Conservation (phyloP, 768 basidiomycete species). For the Cystofilobasidium macerans region DNA sequence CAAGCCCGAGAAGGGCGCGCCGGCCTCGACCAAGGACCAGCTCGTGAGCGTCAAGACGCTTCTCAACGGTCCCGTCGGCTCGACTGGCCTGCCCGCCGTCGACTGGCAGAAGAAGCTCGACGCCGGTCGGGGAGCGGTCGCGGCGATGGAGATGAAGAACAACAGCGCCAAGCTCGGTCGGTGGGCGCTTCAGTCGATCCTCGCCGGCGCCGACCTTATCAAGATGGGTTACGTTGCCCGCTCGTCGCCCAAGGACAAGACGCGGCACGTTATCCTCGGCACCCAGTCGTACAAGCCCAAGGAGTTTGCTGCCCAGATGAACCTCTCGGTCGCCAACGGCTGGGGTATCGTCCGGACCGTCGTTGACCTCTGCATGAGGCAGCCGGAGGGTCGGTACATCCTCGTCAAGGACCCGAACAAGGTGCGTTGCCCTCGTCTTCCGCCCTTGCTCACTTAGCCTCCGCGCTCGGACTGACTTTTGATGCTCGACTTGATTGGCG, state of each 20-base stretch:
- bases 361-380: slow-evolving; percentile 85
- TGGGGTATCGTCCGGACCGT: slow-evolving; percentile 98
- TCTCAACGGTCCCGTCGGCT: slow-evolving; percentile 50
- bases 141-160: slow-evolving; percentile 99
- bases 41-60: slow-evolving; percentile 78
- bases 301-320: slow-evolving; percentile 89
- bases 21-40: slow-evolving; percentile 40
- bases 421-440: slow-evolving; percentile 42
- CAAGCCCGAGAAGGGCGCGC: slow-evolving; percentile 44
- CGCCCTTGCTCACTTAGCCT: slow-evolving; percentile 9
- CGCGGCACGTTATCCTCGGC: slow-evolving; percentile 88
- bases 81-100: slow-evolving; percentile 47
- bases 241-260: slow-evolving; percentile 82
- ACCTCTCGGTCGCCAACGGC: slow-evolving; percentile 86
- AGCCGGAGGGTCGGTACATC: slow-evolving; percentile 97
- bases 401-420: slow-evolving; percentile 96
- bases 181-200: slow-evolving; percentile 89
- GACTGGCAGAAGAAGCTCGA: slow-evolving; percentile 98
- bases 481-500: neutral
- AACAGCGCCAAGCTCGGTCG: slow-evolving; percentile 95
- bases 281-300: slow-evolving; percentile 86
- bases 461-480: neutral
- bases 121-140: slow-evolving; percentile 90
- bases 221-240: slow-evolving; percentile 98
- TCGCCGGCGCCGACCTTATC: slow-evolving; percentile 90